A percentile compares a stretch with the other conserved stretches of the same genome.
Evolutionary conservation across 2,329 filamentous ascomycete genomes (phyloP).

Genomic region (Botryosphaeria dothidea): DNA sequence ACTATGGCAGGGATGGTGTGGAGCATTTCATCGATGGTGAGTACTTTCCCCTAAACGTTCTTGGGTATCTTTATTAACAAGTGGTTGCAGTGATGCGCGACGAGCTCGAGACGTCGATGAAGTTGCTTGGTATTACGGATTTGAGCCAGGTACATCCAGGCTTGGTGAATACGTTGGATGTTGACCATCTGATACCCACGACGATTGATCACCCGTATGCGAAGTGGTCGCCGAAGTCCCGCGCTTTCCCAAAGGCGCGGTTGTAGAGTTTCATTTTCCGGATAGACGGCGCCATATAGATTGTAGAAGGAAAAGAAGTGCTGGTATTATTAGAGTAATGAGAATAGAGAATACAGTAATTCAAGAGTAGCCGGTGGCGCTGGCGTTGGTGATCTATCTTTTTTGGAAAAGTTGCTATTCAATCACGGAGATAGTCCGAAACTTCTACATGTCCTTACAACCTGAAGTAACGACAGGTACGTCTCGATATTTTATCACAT

Average conservation of each 20-base stretch:
- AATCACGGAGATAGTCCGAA: no score
- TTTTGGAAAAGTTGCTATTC: background rate
- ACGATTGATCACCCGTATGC: conserved; percentile 19
- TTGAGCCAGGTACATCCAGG: conserved; percentile 63
- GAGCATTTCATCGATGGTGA: conserved; percentile 39
- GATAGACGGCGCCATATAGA: background rate
- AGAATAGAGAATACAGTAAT: background rate
- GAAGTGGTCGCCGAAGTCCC: conserved; percentile 15
- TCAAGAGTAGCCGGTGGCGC: background rate
- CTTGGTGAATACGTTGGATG: conserved; percentile 53
- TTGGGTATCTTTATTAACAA: background rate
- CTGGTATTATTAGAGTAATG: background rate
- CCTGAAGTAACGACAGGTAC: no score
- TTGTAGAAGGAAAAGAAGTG: background rate
- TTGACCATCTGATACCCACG: conserved; percentile 26
- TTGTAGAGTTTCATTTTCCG: background rate
- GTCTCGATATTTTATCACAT: no score
- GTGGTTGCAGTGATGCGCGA: conserved; percentile 45
- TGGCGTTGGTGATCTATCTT: background rate
- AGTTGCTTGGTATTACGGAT: conserved; percentile 63
- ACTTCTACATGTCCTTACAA: no score
- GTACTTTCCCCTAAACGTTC: conserved; percentile 19
- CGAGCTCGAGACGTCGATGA: conserved; percentile 67
- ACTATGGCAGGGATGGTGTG: conserved; percentile 38
- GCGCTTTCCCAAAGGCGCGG: conserved; percentile 6